Percentiles rank a stretch among this genome's conserved stretches.
These are phyloP conservation scores for Bolboschoenus planiculmis DNA, from an alignment of 176 grass and related monocot species.

Conservation along the genomic window DNA sequence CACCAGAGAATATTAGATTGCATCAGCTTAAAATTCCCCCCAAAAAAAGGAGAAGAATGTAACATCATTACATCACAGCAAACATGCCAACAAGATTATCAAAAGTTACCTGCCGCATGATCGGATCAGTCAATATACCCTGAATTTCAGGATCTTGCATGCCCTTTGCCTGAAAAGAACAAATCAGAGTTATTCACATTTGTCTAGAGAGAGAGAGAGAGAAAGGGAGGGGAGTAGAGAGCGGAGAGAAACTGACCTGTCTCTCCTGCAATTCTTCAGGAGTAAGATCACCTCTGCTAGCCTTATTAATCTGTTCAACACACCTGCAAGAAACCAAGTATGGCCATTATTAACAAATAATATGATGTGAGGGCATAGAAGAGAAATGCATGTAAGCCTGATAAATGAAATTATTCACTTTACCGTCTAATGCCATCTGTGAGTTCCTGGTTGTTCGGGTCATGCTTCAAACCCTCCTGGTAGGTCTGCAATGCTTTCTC, in stretches of 20 bases:
- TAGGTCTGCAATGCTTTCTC: constrained; percentile 95
- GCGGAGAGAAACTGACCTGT: constrained; percentile 44
- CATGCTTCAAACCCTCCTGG: constrained; percentile 89
- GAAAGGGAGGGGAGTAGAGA: background rate
- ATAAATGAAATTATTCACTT: background rate
- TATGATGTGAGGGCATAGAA: background rate
- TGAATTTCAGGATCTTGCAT: constrained; percentile 98
- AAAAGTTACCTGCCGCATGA: constrained; percentile 74
- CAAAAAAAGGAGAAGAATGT: background rate
- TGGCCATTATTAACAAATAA: background rate
- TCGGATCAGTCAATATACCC: constrained; percentile 66
- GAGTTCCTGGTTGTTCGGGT: constrained; percentile 80
- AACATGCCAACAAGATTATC: background rate
- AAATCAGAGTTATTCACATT: constrained; percentile 7
- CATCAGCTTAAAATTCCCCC: background rate
- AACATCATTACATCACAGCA: background rate
- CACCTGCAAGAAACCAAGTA: constrained; percentile 36
- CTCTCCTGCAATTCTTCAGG: constrained; percentile 78
- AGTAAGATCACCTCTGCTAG: constrained; percentile 65
- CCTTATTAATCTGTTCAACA: constrained; percentile 65
- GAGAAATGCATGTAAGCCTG: background rate
- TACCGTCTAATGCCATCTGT: constrained; percentile 79
- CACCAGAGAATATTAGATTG: background rate
- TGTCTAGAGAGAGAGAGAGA: background rate
- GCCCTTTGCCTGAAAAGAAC: constrained; percentile 53